Base-by-base conservation (phyloP, 768 basidiomycete genomes). In the Kwoniella sp. region DNA sequence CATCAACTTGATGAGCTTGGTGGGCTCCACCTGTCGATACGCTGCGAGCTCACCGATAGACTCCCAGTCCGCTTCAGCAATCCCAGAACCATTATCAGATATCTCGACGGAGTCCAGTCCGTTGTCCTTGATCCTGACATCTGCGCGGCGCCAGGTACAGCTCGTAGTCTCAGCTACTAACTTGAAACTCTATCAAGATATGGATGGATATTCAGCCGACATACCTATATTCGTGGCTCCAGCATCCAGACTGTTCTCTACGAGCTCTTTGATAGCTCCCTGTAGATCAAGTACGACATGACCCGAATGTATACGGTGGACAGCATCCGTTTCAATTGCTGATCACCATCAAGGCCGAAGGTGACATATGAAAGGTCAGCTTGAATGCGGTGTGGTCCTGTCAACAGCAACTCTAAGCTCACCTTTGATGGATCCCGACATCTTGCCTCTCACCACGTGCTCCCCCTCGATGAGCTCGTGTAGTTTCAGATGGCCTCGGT, bases 211-310 rank as follows among this genome's bases (percentile, higher is more conserved):
- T 34, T 13, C 5, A 34, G 34, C 13, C 34, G 34, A n/a, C 88
- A 30, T 51, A 91, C 95, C 94, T 47, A 99, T 86, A 69, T 82
- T 87, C 0, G 90, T 93, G 0, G 93, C 91, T 0, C 90, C 90
- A 0, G 96, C 93, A 79, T 99, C 96, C 29, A 97, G 82, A 63
- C 92, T 91, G 78, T 99, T 99, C 82, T 99, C 96, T 1, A 99
- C 86, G 9, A 98, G 86, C 79, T 99, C 96, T 78, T 98, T 99
- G 64, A 97, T 88, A 1, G 93, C 92, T 0, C 90, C 91, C 77
- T 93, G 92, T 0, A 98, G 86, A 77, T 96, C 93, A 28, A 94
- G 85, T 0, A 98, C 90, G 52, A 98, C 95, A 79, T 98, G 96
- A 1, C 95, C 95, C 1, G 92, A 92, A 0, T 93, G 91, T 59